Base-by-base conservation (phyloP, 495 filamentous ascomycete species). In the Ramalina peruviana region DNA sequence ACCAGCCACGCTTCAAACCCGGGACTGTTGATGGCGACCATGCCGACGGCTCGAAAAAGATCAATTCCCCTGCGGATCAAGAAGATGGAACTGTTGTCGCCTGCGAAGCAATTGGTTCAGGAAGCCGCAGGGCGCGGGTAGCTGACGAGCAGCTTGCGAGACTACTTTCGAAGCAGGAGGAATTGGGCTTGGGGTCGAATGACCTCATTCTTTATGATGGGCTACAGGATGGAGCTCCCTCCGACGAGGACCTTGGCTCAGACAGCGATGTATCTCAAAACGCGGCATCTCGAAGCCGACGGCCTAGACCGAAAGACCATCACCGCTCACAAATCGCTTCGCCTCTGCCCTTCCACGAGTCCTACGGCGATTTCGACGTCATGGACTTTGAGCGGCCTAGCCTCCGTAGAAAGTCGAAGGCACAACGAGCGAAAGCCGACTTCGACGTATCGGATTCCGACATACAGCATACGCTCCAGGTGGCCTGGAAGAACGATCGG, bases 331-430 rank as follows among this genome's bases (percentile, higher is more conserved):
- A 13, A 71, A 68, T 15, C 64, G 71, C 12, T 74, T 88, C 51
- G 83, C 82, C 0, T 81, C 89, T 58, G 77, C 79, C 1, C 62
- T 79, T 12, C 30, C 54, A 55, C 15, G 71, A 80, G 52, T 72
- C 72, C 3, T 88, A 90, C 57, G 78, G 81, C 54, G 82, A 76
- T 23, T 78, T 94, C 53, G 87, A 94, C 58, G 69, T 92, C 26
- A 86, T 87, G 78, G 87, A 92, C 54, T 85, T 83, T 62, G 73
- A 82, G 20, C 73, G 80, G n/a, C 80, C 71, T 6, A 80, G 73
- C 47, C 50, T 79, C 19, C 68, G 68, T 41, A 71, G 67, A 36
- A 78, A 72, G 54, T 55, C 73, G 39, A 83, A 81, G 57, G 76
- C 76, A 37, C 72, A 76, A 62, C 54, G 73, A 65, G 61, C 62